Conservation (phyloP, 2,329 filamentous ascomycete genomes). For the Apiospora koreana region DNA sequence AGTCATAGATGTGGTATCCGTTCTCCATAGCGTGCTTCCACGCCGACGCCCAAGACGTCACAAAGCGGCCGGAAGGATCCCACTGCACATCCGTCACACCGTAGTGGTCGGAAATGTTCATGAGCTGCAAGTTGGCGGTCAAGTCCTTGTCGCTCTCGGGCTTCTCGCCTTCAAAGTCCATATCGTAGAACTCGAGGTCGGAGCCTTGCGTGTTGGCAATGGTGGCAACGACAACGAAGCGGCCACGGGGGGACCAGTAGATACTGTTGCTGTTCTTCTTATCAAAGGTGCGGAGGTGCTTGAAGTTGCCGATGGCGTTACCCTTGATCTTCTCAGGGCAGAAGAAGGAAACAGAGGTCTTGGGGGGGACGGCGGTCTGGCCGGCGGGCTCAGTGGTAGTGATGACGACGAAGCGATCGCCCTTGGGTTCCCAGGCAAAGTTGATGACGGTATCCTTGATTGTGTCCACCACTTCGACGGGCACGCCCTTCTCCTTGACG, state of each 20-base stretch:
- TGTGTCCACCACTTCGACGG: constrained; percentile 94
- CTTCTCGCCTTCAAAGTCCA: constrained; percentile 98
- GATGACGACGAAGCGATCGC: constrained; percentile 95
- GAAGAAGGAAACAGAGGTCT: constrained; percentile 95
- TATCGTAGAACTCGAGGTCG: constrained; percentile 95
- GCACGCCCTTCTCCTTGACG: constrained; percentile 94
- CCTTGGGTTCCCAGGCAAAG: constrained; percentile 99
- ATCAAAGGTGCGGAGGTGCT: constrained; percentile 89
- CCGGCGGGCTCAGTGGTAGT: constrained; percentile 83
- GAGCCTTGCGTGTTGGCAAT: constrained; percentile 91
- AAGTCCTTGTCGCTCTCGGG: constrained; percentile 91
- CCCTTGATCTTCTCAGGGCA: constrained; percentile 94
- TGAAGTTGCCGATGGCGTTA: constrained; percentile 83
- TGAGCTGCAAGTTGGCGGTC: constrained; percentile 90
- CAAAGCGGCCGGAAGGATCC: constrained; percentile 94
- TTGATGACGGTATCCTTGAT: constrained; percentile 99
- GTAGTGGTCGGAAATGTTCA: constrained; percentile 94
- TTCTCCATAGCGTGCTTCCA: constrained; percentile 99
- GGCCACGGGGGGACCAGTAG: constrained; percentile 96
- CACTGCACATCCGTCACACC: constrained; percentile 97
- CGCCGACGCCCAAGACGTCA: constrained; percentile 87
- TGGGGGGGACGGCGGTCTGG: constrained; percentile 81
- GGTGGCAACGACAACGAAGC: constrained; percentile 92
- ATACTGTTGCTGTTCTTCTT: constrained; percentile 99
- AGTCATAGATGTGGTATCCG: constrained; percentile 97